Base-by-base conservation (phyloP, 140 eudicot genomes). In the Bidens hawaiensis region DNA sequence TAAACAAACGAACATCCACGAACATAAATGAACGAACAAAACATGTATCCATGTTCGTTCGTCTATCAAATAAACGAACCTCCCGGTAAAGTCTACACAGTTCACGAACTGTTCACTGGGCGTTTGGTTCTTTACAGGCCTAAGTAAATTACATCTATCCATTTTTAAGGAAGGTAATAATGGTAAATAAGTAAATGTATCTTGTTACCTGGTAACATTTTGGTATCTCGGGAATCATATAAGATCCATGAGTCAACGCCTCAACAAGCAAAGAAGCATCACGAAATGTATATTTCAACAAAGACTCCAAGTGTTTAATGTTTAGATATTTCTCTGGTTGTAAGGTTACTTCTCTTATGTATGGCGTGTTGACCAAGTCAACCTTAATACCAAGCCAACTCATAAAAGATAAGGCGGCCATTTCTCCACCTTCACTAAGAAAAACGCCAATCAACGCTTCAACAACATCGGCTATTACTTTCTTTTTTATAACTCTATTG, bases 381-480 rank as follows among this genome's bases (percentile, higher is more conserved):
- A 93, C 81, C 56, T 74, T 31, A 33, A 93, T 83, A 3, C 97
- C 99, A 9, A 93, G 85, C 97, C 97, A 88, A 4, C 76, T 31
- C 95, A 93, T 81, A 46, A 93, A 88, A 4, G 79, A 70, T 34
- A 93, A 69, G 2, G 96, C 96, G 0, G 95, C 96, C n/a, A 47
- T 7, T 79, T 93, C 97, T 27, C 99, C 97, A 8, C 88, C 88
- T 19, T 74, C 51, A 38, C 79, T 77, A 18, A 85, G 83, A 60
- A 62, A 93, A 19, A 81, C 95, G 7, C 97, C 99, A 43, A 93
- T 93, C n/a, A 93, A 25, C 6, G 99, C 99, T 70, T 93, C 99
- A 2, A 77, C 94, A 6, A 73, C 99, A 51, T 93, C 99, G 5
- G 99, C 99, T 0, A 93, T 77, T 5, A 30, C 82, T 78, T 88